These are phyloP conservation scores for Citeromyces matritensis DNA, from an alignment of 805 yeast species.

Conservation along the genomic window DNA sequence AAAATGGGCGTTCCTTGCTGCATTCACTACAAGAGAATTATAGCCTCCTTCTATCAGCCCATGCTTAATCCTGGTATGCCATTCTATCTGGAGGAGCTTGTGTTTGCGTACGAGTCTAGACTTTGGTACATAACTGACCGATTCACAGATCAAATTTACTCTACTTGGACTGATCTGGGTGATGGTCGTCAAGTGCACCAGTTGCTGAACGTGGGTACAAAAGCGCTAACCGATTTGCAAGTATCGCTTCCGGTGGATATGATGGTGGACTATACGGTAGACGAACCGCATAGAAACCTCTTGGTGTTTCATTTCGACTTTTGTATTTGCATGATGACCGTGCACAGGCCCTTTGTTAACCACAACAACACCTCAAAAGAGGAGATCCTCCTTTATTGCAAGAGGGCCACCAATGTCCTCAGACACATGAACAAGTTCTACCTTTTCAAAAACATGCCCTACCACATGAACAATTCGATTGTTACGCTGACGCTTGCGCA, in stretches of 20 bases:
- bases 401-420: too few species aligned
- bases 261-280: conserved; percentile 1
- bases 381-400: too few species aligned
- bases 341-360: conserved; percentile 10
- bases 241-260: conserved; percentile 8
- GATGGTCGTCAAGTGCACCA: conserved; percentile 13
- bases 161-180: conserved; percentile 15
- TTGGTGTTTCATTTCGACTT: conserved; percentile 11
- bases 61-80: conserved; percentile 4
- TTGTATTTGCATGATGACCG: conserved; percentile 7
- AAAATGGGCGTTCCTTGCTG: conserved; percentile 14
- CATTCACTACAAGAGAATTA: conserved; percentile 16
- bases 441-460: too few species aligned
- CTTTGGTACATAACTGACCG: conserved; percentile 16
- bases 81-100: conserved; percentile 8
- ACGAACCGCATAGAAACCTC: conserved; percentile 4
- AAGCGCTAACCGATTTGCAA: conserved; percentile 9
- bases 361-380: too few species aligned
- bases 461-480: too few species aligned
- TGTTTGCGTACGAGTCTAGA: conserved; percentile 11
- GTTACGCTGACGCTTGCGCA: too few species aligned
- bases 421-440: too few species aligned
- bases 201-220: conserved; percentile 10
- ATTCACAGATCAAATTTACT: conserved; percentile 17
- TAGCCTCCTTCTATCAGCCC: conserved; percentile 14